These are phyloP conservation scores for Lotmaria passim DNA, from an alignment of 208 protist genomes.

Conservation along the genomic window DNA sequence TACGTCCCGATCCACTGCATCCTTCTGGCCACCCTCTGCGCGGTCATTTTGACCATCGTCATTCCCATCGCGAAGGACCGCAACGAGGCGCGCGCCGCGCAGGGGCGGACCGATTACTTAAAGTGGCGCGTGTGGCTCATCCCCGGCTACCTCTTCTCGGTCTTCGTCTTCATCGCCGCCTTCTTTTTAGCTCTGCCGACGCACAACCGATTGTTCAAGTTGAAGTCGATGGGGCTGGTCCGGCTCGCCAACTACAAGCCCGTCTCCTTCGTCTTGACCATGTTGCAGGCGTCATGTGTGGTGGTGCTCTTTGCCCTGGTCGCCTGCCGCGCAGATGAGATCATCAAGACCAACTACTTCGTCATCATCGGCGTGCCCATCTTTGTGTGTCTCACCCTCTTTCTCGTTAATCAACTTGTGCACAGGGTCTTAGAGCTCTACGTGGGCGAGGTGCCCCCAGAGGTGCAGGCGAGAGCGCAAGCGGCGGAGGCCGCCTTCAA, in stretches of 20 bases:
- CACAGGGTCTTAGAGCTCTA: conserved; percentile 15
- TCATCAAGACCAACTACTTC: conserved; percentile 75
- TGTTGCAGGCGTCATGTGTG: conserved; percentile 40
- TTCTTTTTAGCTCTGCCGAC: conserved; percentile 32
- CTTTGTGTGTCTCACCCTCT: conserved; percentile 39
- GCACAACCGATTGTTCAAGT: background rate
- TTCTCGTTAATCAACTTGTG: conserved; percentile 41
- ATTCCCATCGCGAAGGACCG: conserved; percentile 71
- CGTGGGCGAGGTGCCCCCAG: conserved; percentile 26
- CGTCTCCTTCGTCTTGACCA: conserved; percentile 38
- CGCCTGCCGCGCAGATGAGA: conserved; percentile 67
- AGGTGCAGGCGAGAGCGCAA: conserved; percentile 16
- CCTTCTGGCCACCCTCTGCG: conserved; percentile 36
- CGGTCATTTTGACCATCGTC: conserved; percentile 58
- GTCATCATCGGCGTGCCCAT: conserved; percentile 63
- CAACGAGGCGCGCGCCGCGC: conserved; percentile 39
- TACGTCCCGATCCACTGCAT: conserved; percentile 18
- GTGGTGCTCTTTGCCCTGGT: conserved; percentile 63
- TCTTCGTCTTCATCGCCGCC: conserved; percentile 36
- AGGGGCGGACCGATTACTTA: conserved; percentile 44
- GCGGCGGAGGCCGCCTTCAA: conserved; percentile 14
- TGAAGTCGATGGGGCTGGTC: conserved; percentile 31
- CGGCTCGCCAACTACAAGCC: conserved; percentile 37
- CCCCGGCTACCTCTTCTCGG: conserved; percentile 62
- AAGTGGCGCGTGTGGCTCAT: conserved; percentile 73